A percentile compares a stretch with the other conserved stretches of the same genome.
Conservation (phyloP, 495 filamentous ascomycete species). For the Talaromyces liani region DNA sequence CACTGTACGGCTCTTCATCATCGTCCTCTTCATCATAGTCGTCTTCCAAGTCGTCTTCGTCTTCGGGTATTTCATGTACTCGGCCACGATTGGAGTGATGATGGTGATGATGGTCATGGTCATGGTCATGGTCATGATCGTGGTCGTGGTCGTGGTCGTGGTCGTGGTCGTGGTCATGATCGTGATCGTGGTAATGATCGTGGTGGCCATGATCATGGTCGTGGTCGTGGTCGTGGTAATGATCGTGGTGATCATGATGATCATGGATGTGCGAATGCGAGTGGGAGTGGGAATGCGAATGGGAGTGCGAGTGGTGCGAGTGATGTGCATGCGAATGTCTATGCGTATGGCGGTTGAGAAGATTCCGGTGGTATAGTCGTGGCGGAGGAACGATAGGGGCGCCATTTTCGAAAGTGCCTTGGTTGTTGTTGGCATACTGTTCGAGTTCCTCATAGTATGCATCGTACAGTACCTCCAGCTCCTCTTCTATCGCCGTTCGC, state of each 20-base stretch:
- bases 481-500: constrained; percentile 95
- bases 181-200: constrained; percentile 46
- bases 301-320: not conserved
- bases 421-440: constrained; percentile 89
- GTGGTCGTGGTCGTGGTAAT: constrained; percentile 35
- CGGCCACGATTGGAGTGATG: constrained; percentile 42
- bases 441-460: constrained; percentile 98
- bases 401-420: constrained; percentile 49
- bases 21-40: constrained; percentile 47
- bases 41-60: constrained; percentile 56
- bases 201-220: constrained; percentile 45
- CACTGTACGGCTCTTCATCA: constrained; percentile 46
- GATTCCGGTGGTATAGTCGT: constrained; percentile 41
- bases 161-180: constrained; percentile 44
- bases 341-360: constrained; percentile 35
- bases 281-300: constrained; percentile 2
- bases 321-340: constrained; percentile 31
- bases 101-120: constrained; percentile 36
- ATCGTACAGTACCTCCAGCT: constrained; percentile 97
- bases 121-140: constrained; percentile 27
- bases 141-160: constrained; percentile 40
- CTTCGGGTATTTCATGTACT: constrained; percentile 58
- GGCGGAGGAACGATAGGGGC: constrained; percentile 60
- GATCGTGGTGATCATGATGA: constrained; percentile 44
- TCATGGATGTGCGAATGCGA: constrained; percentile 15